These are phyloP conservation scores for Meripilus lineatus DNA, from an alignment of 1,284 basidiomycete genomes.

Conservation along the genomic window DNA sequence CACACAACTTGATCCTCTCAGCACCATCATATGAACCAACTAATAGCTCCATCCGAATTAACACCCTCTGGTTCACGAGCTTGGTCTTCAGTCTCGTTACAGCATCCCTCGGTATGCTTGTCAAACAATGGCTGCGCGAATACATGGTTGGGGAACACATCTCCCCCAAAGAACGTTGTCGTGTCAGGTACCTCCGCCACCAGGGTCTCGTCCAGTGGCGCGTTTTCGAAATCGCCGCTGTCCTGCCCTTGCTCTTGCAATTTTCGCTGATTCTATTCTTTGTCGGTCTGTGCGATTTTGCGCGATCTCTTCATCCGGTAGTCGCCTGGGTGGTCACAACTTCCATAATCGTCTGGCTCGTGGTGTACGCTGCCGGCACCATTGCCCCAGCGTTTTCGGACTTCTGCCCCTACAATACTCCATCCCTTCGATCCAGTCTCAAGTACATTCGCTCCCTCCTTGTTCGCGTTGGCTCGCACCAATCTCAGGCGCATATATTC, in stretches of 20 bases:
- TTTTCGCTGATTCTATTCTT: slow-evolving; percentile 26
- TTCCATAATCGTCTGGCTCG: slow-evolving; percentile 2
- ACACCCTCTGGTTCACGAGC: slow-evolving; percentile 11
- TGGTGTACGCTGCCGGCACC: slow-evolving; percentile 2
- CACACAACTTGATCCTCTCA: not conserved
- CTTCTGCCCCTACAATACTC: slow-evolving; percentile 11
- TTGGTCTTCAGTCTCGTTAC: slow-evolving; percentile 15
- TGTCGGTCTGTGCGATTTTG: slow-evolving; percentile 15
- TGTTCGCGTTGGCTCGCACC: no score
- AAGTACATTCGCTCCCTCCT: not conserved
- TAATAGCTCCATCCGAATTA: slow-evolving; percentile 12
- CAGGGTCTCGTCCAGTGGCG: slow-evolving; percentile 25
- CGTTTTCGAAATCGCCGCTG: slow-evolving; percentile 21
- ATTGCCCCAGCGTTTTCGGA: slow-evolving; percentile 8
- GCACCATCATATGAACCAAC: not conserved
- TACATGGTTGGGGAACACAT: slow-evolving; percentile 13
- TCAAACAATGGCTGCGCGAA: no score
- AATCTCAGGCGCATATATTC: not conserved
- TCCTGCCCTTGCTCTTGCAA: slow-evolving; percentile 26
- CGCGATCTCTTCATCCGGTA: slow-evolving; percentile 8
- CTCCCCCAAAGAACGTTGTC: slow-evolving; percentile 6
- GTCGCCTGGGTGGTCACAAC: slow-evolving; percentile 10
- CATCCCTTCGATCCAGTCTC: not conserved
- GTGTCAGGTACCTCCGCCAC: slow-evolving; percentile 19
- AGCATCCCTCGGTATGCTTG: no score